Conservation (phyloP, 2,329 filamentous ascomycete genomes). For the Fonsecaea pugnacius region DNA sequence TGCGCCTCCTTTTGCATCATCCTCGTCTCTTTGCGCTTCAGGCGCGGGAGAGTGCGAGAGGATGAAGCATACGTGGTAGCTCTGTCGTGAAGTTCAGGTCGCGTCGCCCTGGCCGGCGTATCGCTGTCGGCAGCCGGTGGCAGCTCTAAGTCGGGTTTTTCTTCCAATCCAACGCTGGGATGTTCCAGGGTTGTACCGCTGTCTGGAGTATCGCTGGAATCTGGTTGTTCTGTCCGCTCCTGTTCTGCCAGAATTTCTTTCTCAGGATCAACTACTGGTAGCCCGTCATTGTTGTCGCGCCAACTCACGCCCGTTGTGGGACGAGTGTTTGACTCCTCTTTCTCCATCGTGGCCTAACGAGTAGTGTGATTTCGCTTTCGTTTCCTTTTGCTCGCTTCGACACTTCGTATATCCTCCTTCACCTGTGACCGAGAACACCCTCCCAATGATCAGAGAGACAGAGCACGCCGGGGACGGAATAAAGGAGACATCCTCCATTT, state of each 20-base stretch:
- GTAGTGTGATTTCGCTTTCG: background rate
- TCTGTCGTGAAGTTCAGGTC: slow-evolving; percentile 4
- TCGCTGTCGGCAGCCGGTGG: background rate
- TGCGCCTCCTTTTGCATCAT: slow-evolving; percentile 29
- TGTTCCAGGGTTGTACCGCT: slow-evolving; percentile 6
- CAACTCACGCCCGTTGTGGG: background rate
- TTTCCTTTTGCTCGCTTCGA: background rate
- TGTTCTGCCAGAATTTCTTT: slow-evolving; percentile 2
- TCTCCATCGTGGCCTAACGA: background rate
- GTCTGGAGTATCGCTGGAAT: slow-evolving; percentile 9
- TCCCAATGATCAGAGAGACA: background rate
- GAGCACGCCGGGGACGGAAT: background rate
- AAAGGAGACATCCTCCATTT: background rate
- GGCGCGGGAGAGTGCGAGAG: slow-evolving; percentile 17
- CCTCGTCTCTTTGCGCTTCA: slow-evolving; percentile 27
- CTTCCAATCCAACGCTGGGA: background rate
- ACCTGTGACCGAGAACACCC: background rate
- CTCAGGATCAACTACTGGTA: background rate
- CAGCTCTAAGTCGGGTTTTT: background rate
- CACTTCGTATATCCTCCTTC: background rate
- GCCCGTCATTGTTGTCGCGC: slow-evolving; percentile 4
- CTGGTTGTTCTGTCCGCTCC: background rate
- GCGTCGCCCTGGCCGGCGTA: background rate
- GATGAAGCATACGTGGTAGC: slow-evolving; percentile 11
- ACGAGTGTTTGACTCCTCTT: background rate